Conservation (phyloP, 768 basidiomycete species). For the Tephrocybe sp. region DNA sequence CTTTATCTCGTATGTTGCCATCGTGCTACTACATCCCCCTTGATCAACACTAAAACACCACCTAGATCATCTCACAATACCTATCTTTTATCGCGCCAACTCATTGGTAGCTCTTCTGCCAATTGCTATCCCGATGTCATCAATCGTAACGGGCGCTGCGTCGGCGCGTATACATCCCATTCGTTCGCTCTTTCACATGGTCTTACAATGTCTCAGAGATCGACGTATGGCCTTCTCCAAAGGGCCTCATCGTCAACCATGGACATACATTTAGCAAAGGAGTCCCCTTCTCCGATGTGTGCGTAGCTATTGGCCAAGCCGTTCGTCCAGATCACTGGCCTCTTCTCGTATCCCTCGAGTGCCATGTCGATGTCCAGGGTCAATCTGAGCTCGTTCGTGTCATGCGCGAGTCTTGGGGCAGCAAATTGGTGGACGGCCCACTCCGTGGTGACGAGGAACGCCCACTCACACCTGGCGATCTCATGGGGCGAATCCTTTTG, state of each 20-base stretch:
- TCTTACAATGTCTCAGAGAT: slow-evolving; percentile 39
- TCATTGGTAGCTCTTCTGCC: slow-evolving; percentile 52
- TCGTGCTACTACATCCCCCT: slow-evolving; percentile 4
- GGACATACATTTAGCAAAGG: slow-evolving; percentile 56
- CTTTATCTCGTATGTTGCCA: slow-evolving; percentile 47
- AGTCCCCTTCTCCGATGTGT: slow-evolving; percentile 50
- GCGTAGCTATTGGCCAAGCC: slow-evolving; percentile 46
- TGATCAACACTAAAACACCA: background rate
- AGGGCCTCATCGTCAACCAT: slow-evolving; percentile 57
- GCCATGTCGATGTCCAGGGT: slow-evolving; percentile 49
- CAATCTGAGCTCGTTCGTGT: slow-evolving; percentile 54
- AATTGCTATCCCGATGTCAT: slow-evolving; percentile 56
- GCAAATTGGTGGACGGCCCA: slow-evolving; percentile 42
- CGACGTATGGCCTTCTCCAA: slow-evolving; percentile 60
- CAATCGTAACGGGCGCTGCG: slow-evolving; percentile 48
- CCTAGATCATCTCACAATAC: slow-evolving; percentile 65
- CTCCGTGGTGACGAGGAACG: slow-evolving; percentile 36
- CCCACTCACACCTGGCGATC: slow-evolving; percentile 40
- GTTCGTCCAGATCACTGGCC: slow-evolving; percentile 49
- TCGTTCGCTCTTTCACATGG: background rate
- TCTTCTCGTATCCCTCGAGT: slow-evolving; percentile 58
- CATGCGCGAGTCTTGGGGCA: slow-evolving; percentile 50
- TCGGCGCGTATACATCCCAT: slow-evolving; percentile 29
- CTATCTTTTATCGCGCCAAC: slow-evolving; percentile 56
- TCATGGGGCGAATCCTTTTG: slow-evolving; percentile 52